Evolutionary conservation across 1,284 basidiomycete genomes (phyloP), one percentile per base, ranked within the genome.

Genomic region (Pseudozyma pruni): DNA sequence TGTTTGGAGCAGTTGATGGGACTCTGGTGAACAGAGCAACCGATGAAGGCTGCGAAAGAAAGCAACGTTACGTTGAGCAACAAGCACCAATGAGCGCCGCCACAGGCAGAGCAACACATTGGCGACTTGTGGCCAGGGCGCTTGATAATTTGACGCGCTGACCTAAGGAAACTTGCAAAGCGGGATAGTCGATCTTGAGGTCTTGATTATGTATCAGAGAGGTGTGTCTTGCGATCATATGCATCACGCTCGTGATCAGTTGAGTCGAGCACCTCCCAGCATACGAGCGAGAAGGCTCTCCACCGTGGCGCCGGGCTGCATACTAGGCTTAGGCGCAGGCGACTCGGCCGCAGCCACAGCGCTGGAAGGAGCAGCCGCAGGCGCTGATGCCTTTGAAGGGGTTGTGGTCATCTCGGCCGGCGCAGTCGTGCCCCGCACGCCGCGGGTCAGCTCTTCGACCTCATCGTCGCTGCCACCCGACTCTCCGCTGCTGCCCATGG

Each of bases 121-220:
- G n/a, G n/a, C 38, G 16, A 27, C 47, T 58, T 61, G 68, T 45
- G 49, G 51, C 39, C 68, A 71, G 68, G 68, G 62, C 68, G 68
- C 68, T 71, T 71, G 48, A 71, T 33, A 71, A 66, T 66, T 71
- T 71, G 68, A 71, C 68, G 68, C 57, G 61, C 68, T 71, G 58
- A 23, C 51, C 45, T 43, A 10, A 17, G 19, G 23, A 38, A 29
- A 45, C 43, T 54, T 19, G 41, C 9, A n/a, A n/a, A n/a, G n/a
- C n/a, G n/a, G n/a, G n/a, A n/a, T n/a, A n/a, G n/a, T n/a, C n/a
- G n/a, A n/a, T n/a, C n/a, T n/a, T n/a, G n/a, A n/a, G n/a, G n/a
- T n/a, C n/a, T n/a, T n/a, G n/a, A n/a, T n/a, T n/a, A n/a, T n/a
- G n/a, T n/a, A n/a, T n/a, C n/a, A n/a, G n/a, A n/a, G n/a, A n/a